Conservation (phyloP, 192 early-diverging fungal species). For the Diversispora epigaea region DNA sequence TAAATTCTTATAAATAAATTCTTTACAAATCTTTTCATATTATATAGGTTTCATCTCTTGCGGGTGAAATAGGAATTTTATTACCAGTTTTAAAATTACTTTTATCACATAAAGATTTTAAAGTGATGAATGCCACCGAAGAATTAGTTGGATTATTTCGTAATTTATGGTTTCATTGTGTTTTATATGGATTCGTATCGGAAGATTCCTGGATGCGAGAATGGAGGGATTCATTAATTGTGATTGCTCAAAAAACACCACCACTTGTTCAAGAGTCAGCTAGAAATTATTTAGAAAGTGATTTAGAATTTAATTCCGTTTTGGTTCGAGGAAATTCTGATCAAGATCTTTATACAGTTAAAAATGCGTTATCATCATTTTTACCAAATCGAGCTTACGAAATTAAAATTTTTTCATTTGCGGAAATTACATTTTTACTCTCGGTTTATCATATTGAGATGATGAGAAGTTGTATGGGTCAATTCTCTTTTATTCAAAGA, state of each 20-base stretch:
- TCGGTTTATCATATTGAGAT: slow-evolving; percentile 83
- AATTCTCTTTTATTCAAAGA: slow-evolving; percentile 69
- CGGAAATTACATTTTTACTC: slow-evolving; percentile 77
- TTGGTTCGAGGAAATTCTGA: slow-evolving; percentile 61
- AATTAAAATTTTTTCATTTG: slow-evolving; percentile 64
- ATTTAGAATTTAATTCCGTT: slow-evolving; percentile 85
- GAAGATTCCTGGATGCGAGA: slow-evolving; percentile 73
- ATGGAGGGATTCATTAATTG: slow-evolving; percentile 65
- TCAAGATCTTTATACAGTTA: slow-evolving; percentile 40
- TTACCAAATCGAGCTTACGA: slow-evolving; percentile 56
- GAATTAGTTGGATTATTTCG: slow-evolving; percentile 75
- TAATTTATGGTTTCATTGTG: slow-evolving; percentile 89
- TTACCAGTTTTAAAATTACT: slow-evolving; percentile 63
- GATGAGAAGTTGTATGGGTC: slow-evolving; percentile 66
- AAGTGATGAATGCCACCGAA: slow-evolving; percentile 50
- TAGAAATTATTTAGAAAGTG: slow-evolving; percentile 79
- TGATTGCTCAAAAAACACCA: slow-evolving; percentile 85
- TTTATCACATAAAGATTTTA: slow-evolving; percentile 58
- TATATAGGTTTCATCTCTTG: slow-evolving; percentile 43
- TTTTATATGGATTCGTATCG: slow-evolving; percentile 72
- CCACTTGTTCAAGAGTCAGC: slow-evolving; percentile 70
- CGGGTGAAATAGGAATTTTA: slow-evolving; percentile 55
- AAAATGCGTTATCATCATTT: slow-evolving; percentile 55
- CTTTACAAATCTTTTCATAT: not conserved
- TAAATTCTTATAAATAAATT: not conserved